These are phyloP conservation scores for Trametes versicolor DNA, from an alignment of 1,284 basidiomycete species.

Conservation along the genomic window DNA sequence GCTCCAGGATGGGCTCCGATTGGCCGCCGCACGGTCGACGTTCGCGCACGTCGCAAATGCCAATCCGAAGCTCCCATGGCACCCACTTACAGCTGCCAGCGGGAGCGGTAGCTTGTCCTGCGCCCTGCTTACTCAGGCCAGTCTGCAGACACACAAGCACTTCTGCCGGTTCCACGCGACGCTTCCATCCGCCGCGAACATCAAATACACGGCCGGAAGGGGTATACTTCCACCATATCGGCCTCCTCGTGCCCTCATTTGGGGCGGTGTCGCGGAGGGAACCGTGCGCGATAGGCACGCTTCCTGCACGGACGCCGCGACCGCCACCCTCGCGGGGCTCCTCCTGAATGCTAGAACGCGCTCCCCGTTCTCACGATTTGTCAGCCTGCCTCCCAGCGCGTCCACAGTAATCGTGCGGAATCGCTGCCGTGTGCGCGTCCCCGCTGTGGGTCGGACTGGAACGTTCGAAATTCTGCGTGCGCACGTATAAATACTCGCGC, in stretches of 20 bases:
- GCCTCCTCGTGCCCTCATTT: not conserved
- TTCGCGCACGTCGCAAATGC: not conserved
- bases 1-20: not conserved
- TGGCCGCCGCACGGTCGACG: not conserved
- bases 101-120: constrained; percentile 8
- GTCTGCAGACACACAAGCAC: not conserved
- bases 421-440: not conserved
- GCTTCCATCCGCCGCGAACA: not conserved
- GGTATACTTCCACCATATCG: constrained; percentile 7
- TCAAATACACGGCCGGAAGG: not conserved
- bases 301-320: not conserved
- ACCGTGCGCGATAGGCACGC: not conserved
- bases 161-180: constrained; percentile 7
- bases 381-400: constrained; percentile 6
- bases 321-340: not conserved
- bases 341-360: not conserved
- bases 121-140: constrained; percentile 7
- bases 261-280: not conserved
- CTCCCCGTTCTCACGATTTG: constrained; percentile 3
- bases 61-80: not conserved
- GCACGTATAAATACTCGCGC: constrained; percentile 18
- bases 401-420: not conserved
- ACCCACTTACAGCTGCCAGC: not conserved
- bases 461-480: not conserved
- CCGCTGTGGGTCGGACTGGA: not conserved